phyloP scores from a whole-genome alignment of 2,329 filamentous ascomycete genomes.

The Cryphonectria radicalis region DNA sequence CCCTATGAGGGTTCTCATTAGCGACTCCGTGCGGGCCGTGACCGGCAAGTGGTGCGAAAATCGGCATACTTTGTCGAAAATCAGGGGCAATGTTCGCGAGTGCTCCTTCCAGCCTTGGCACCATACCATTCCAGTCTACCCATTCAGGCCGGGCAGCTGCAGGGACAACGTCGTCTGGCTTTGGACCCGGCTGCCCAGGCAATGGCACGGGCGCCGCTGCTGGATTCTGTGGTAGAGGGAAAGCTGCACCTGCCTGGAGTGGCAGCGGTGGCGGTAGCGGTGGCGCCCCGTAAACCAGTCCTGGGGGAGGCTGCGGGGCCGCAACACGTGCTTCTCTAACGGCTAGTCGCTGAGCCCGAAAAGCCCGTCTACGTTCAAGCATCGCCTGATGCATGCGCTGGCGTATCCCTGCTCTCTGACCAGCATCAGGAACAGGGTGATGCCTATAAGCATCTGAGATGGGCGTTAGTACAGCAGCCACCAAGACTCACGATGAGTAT shows the following conservation, averaged over 20 bases:
- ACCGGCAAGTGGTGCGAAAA: conserved; percentile 14
- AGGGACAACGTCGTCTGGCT: neutral
- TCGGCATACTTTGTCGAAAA: conserved; percentile 21
- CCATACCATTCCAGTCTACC: neutral
- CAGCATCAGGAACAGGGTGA: neutral
- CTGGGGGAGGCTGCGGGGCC: neutral
- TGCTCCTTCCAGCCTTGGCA: conserved; percentile 1
- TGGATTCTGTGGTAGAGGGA: neutral
- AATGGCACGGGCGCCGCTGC: neutral
- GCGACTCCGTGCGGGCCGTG: conserved; percentile 19
- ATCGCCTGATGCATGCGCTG: neutral
- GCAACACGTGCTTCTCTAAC: neutral
- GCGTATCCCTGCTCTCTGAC: neutral
- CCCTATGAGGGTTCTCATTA: conserved; percentile 17
- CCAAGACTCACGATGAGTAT: neutral
- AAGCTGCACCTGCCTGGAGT: neutral
- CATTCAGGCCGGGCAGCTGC: neutral
- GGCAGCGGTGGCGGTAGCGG: neutral
- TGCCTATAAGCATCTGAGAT: neutral
- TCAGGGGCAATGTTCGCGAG: neutral
- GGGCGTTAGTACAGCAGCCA: neutral
- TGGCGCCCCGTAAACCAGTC: neutral
- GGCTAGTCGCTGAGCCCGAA: neutral
- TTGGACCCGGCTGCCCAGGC: neutral
- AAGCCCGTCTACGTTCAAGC: neutral